These are phyloP conservation scores for Sphaerostilbella broomeana DNA, from an alignment of 2,329 filamentous ascomycete genomes.

Conservation along the genomic window DNA sequence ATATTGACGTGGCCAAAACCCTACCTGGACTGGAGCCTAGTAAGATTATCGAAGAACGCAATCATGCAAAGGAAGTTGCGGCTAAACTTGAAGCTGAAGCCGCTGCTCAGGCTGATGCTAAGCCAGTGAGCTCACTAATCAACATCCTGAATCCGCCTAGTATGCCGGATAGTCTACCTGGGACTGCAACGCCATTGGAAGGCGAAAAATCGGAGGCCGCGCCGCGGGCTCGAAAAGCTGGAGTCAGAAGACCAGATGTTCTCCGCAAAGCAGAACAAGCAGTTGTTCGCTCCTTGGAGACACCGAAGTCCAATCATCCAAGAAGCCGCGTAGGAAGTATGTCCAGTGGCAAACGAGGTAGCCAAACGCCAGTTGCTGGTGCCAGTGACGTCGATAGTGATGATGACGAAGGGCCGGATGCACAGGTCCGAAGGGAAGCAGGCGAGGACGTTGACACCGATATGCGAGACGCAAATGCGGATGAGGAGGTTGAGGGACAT, in stretches of 20 bases:
- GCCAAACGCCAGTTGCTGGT: slow-evolving; percentile 31
- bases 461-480: slow-evolving; percentile 36
- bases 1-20: slow-evolving; percentile 56
- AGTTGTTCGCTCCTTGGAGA: slow-evolving; percentile 44
- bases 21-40: slow-evolving; percentile 47
- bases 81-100: slow-evolving; percentile 28
- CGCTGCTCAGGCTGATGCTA: slow-evolving; percentile 21
- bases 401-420: slow-evolving; percentile 35
- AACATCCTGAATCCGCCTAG: slow-evolving; percentile 38
- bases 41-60: slow-evolving; percentile 40
- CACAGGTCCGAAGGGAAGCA: slow-evolving; percentile 31
- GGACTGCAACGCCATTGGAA: slow-evolving; percentile 30
- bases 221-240: slow-evolving; percentile 35
- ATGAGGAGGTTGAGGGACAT: slow-evolving; percentile 24
- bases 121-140: slow-evolving; percentile 31
- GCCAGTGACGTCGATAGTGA: slow-evolving; percentile 34
- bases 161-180: slow-evolving; percentile 31
- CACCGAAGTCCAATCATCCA: slow-evolving; percentile 35
- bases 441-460: slow-evolving; percentile 30
- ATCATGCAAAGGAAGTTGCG: slow-evolving; percentile 36
- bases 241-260: slow-evolving; percentile 50
- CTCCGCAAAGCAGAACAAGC: slow-evolving; percentile 57
- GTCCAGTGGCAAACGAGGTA: slow-evolving; percentile 43
- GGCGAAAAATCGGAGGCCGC: slow-evolving; percentile 36
- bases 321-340: slow-evolving; percentile 46